Evolutionary conservation across 179 eudicot species (phyloP), one percentile per base, ranked within the genome.

Genomic region (Amaranthus tricolor): DNA sequence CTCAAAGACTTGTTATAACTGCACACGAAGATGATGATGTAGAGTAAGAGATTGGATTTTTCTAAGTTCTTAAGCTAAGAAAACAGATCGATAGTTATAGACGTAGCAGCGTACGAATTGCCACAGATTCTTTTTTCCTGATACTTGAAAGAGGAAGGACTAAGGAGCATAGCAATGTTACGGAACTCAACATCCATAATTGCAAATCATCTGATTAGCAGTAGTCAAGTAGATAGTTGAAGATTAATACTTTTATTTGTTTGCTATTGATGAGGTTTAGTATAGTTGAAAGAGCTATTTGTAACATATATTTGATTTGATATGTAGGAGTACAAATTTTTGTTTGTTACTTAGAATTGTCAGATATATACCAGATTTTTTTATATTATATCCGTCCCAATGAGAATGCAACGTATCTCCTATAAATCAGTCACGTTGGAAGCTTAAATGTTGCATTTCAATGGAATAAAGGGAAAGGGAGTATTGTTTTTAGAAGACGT

Each of bases 1-100:
- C 88, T 92, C 43, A 76, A 84, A 62, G 72, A 79, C 54, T 81
- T 91, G 71, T 74, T 89, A 31, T 31, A 44, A 49, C 44, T 8
- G 77, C 65, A 6, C 24, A 24, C 61, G 72, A 40, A 45, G 65
- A 61, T 72, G 71, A 75, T 47, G 78, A 76, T 10, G 16, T 21
- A 68, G 71, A 81, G 53, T 81, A 19, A 80, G 48, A 64, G 8
- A 50, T 58, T 53, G 61, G 44, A 49, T 6, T 24, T 15, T 21
- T 9, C 17, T 6, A 72, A 48, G 14, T 47, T 31, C 40, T 31
- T 10, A 50, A 49, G 31, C 67, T 14, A 15, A n/a, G 66, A 71
- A 61, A 73, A 16, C 64, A 49, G 58, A 58, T 49, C 9, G 11
- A 61, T 20, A 61, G 40, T 20, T 31, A 50, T 51, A 62, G 57